Evolutionary conservation across 2,329 filamentous ascomycete genomes (phyloP).

Genomic region (Bretziella fagacearum): DNA sequence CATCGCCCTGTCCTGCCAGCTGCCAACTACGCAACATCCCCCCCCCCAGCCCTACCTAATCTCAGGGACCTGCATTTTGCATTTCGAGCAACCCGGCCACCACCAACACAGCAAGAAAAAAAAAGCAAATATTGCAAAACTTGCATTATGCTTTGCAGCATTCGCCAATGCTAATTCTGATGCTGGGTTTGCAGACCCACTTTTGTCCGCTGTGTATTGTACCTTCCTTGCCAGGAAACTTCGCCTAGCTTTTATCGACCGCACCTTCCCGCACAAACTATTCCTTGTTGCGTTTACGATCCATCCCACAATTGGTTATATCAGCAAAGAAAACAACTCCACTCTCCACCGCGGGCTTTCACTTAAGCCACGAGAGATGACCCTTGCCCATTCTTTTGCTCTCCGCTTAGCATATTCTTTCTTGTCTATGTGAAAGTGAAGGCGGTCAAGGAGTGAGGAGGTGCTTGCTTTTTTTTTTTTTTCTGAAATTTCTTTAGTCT

Average conservation of each 20-base stretch:
- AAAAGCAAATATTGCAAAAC: neutral
- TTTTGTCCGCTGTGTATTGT: too few species aligned
- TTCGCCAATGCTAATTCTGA: too few species aligned
- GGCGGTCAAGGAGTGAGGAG: too few species aligned
- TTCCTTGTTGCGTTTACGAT: conserved; percentile 5
- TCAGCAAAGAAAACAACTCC: conserved; percentile 1
- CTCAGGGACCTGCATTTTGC: neutral
- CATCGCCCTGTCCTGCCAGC: neutral
- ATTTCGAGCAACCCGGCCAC: neutral
- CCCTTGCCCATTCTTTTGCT: neutral
- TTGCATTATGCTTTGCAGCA: too few species aligned
- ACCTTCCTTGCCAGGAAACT: too few species aligned
- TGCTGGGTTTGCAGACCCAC: too few species aligned
- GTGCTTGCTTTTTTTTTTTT: too few species aligned
- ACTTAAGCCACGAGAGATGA: neutral
- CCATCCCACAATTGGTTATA: conserved; percentile 12
- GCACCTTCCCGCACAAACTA: conserved; percentile 1
- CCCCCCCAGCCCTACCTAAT: neutral
- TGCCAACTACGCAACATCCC: neutral
- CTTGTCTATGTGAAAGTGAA: too few species aligned
- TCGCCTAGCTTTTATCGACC: too few species aligned
- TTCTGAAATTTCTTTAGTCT: too few species aligned
- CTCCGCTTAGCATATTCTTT: neutral
- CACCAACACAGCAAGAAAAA: neutral
- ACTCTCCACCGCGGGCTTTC: conserved; percentile 1